These are phyloP conservation scores for Westerdykella aurantiaca DNA, from an alignment of 2,329 filamentous ascomycete genomes.

Conservation along the genomic window DNA sequence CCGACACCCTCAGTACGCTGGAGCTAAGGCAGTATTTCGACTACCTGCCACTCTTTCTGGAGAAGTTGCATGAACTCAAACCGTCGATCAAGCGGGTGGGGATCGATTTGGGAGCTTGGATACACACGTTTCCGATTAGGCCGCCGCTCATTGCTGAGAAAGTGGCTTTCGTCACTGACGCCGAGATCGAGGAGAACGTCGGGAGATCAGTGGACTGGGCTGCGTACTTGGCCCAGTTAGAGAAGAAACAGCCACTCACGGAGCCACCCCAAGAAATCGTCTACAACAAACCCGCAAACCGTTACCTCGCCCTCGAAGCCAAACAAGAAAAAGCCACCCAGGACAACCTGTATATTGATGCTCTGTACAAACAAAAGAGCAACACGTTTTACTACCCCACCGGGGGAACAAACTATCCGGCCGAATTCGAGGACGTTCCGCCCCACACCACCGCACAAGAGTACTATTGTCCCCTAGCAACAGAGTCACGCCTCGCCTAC, in stretches of 20 bases:
- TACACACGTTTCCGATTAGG: conserved; percentile 15
- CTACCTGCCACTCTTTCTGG: conserved; percentile 11
- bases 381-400: neutral
- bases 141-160: neutral
- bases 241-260: conserved; percentile 5
- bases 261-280: conserved; percentile 2
- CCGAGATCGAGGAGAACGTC: conserved; percentile 2
- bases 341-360: neutral
- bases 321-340: neutral
- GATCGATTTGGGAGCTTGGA: conserved; percentile 24
- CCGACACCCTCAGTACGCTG: conserved; percentile 9
- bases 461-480: no score
- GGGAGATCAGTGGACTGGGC: neutral
- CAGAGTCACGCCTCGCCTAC: no score
- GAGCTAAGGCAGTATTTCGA: conserved; percentile 17
- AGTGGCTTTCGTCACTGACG: neutral
- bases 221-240: neutral
- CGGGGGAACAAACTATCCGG: neutral
- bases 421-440: neutral
- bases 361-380: neutral
- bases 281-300: neutral
- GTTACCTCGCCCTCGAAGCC: neutral
- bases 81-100: conserved; percentile 13
- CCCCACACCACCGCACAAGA: neutral
- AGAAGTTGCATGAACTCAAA: conserved; percentile 2